phyloP scores from a whole-genome alignment of 305 asterid genomes.

The Solanum aculeatissimum region DNA sequence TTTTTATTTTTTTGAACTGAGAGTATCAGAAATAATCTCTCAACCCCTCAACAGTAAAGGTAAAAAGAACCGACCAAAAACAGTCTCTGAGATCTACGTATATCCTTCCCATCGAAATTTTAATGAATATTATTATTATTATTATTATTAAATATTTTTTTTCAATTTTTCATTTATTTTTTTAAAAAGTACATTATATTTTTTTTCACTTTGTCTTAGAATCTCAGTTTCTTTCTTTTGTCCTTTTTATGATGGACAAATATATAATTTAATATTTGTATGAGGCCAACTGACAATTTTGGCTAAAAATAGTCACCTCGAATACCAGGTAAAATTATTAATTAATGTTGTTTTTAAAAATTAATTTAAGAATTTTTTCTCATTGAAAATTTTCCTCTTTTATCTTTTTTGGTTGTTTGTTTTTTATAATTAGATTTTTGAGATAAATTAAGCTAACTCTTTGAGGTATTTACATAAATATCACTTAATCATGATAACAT shows the following conservation, averaged over 20 bases:
- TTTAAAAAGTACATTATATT: background rate
- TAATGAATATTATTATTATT: background rate
- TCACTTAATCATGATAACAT: background rate
- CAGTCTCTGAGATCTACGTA: accelerated
- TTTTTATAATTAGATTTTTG: background rate
- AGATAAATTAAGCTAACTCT: background rate
- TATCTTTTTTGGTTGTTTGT: background rate
- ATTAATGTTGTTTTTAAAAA: background rate
- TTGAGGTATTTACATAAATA: background rate
- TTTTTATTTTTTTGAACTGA: background rate
- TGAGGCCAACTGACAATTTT: background rate
- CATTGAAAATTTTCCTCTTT: too few relatives aligned
- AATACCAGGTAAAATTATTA: background rate
- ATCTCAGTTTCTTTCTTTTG: background rate
- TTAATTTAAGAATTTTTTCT: too few relatives aligned
- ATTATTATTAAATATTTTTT: background rate
- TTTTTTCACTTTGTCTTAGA: background rate
- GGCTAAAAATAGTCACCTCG: background rate
- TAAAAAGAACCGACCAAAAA: background rate
- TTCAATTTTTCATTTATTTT: background rate
- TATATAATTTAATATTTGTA: background rate
- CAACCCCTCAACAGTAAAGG: background rate
- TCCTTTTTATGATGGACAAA: background rate
- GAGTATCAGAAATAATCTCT: background rate
- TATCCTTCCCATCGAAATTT: background rate